A percentile compares a stretch with the other conserved stretches of the same genome.
These are phyloP conservation scores for Tuber calosporum DNA, from an alignment of 495 filamentous ascomycete genomes.

Conservation along the genomic window DNA sequence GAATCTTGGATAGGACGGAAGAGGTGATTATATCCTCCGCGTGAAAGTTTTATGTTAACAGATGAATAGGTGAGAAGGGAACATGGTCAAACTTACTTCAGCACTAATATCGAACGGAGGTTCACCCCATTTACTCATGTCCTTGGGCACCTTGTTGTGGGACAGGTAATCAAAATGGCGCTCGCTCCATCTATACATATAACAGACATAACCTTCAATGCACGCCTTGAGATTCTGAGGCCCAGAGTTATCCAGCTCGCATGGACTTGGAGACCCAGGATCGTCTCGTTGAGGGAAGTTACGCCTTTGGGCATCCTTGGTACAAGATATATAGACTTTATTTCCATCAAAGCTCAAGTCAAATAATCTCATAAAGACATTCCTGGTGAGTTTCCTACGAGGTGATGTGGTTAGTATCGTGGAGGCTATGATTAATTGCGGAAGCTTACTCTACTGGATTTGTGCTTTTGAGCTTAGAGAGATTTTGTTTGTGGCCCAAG, in stretches of 20 bases:
- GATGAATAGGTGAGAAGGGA: neutral
- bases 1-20: conserved; percentile 12
- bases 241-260: conserved; percentile 28
- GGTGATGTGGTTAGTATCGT: neutral
- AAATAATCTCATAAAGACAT: conserved; percentile 32
- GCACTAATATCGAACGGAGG: conserved; percentile 23
- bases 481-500: conserved; percentile 3
- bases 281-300: conserved; percentile 6
- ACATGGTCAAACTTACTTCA: conserved; percentile 1
- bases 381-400: conserved; percentile 15
- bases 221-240: conserved; percentile 39
- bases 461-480: conserved; percentile 11
- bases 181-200: conserved; percentile 38
- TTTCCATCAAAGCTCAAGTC: conserved; percentile 23
- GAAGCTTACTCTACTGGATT: conserved; percentile 11
- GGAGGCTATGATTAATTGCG: no score
- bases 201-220: conserved; percentile 28
- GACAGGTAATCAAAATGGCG: conserved; percentile 22
- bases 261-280: neutral
- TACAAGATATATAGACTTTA: conserved; percentile 35
- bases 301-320: conserved; percentile 23
- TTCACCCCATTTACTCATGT: conserved; percentile 26
- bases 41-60: neutral
- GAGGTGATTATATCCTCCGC: conserved; percentile 27
- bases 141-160: conserved; percentile 17